These are phyloP conservation scores for Aspergillus thermomutatus DNA, from an alignment of 2,329 filamentous ascomycete species.

Conservation along the genomic window DNA sequence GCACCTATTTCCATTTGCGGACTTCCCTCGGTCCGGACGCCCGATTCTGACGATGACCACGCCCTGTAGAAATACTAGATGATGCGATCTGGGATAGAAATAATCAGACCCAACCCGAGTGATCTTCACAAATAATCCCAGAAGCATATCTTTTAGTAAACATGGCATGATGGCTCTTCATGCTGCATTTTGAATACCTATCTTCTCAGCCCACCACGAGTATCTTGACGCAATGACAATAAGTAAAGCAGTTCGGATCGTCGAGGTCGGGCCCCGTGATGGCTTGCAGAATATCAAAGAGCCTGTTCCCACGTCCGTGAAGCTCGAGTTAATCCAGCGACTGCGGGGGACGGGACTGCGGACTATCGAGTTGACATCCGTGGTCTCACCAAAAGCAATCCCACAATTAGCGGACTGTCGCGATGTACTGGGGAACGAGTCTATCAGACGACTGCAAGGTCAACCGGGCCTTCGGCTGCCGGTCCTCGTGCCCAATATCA, in stretches of 20 bases:
- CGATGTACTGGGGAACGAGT: conserved; percentile 15
- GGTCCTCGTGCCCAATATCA: conserved; percentile 41
- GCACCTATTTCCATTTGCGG: background rate
- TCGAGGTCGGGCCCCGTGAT: conserved; percentile 82
- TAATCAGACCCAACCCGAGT: background rate
- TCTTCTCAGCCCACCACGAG: background rate
- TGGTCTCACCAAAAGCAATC: conserved; percentile 81
- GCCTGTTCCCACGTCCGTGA: conserved; percentile 66
- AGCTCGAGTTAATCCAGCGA: conserved; percentile 70
- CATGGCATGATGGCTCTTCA: background rate
- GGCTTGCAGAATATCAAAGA: conserved; percentile 83
- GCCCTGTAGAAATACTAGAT: background rate
- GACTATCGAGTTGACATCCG: conserved; percentile 77
- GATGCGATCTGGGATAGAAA: background rate
- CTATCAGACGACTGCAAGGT: conserved; percentile 53
- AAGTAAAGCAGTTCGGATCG: conserved; percentile 51
- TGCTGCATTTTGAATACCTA: background rate
- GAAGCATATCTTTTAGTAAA: background rate
- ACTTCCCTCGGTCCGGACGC: background rate
- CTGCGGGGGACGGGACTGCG: conserved; percentile 66
- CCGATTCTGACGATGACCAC: background rate
- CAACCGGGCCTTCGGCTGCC: conserved; percentile 25
- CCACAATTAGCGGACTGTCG: conserved; percentile 61
- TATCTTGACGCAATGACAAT: background rate
- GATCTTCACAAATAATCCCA: background rate